Conservation (phyloP, 2,329 filamentous ascomycete species). For the Aspergillus calidoustus region DNA sequence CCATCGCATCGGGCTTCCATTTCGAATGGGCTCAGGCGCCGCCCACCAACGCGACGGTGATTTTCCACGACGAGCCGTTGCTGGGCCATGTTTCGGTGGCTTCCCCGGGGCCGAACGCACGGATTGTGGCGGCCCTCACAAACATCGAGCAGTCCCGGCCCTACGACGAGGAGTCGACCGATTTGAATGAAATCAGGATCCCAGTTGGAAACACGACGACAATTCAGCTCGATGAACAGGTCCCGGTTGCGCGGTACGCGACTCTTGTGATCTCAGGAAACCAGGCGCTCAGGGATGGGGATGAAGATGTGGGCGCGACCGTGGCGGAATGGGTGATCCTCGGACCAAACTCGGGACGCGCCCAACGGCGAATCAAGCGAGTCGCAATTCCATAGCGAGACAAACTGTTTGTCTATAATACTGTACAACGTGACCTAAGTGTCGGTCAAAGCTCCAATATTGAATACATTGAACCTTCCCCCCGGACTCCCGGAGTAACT, state of each 20-base stretch:
- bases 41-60: conserved; percentile 58
- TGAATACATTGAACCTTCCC: neutral
- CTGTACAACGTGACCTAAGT: neutral
- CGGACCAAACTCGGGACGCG: conserved; percentile 20
- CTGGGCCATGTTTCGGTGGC: conserved; percentile 19
- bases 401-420: neutral
- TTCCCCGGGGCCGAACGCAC: neutral
- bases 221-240: conserved; percentile 37
- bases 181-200: conserved; percentile 40
- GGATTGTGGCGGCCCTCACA: conserved; percentile 23
- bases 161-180: conserved; percentile 38
- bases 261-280: conserved; percentile 52
- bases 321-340: conserved; percentile 55
- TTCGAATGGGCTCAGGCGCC: conserved; percentile 67
- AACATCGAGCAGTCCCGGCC: conserved; percentile 44
- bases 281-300: conserved; percentile 38
- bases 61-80: conserved; percentile 57
- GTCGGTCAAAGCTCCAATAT: neutral
- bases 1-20: conserved; percentile 47
- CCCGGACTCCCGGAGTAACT: neutral
- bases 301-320: conserved; percentile 49
- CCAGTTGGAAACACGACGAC: conserved; percentile 50
- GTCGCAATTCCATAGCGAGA: neutral
- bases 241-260: conserved; percentile 45
- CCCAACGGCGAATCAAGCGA: neutral